Base-by-base conservation (phyloP, 2,329 filamentous ascomycete genomes). In the Alternaria sp. region DNA sequence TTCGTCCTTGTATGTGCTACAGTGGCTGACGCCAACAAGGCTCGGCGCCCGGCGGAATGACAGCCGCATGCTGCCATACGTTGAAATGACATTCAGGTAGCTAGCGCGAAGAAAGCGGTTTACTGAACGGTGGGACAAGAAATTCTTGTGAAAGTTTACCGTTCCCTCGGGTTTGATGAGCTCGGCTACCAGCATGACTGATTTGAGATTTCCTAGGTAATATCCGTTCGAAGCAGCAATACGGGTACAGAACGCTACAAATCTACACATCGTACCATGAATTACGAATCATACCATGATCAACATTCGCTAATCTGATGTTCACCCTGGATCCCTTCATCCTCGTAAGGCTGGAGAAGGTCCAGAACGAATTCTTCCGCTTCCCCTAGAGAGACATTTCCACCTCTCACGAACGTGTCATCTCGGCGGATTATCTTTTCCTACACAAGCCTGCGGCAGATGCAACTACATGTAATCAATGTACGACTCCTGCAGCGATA, bases 381-480 rank as follows among this genome's bases (percentile, higher is more conserved):
- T 30, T 28, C 17, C 21, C 15, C 45, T 36, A 36, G 32, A 36
- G 15, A 36, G 32, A 36, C 32, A 6, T 36, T 23, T 17, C 53
- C 23, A 23, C 40, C 43, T 47, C 12, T 45, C 25, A 32, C 15
- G 40, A 10, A 6, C 25, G 13, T 46, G 25, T 56, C 19, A 46
- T 45, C 2, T 56, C 53, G 43, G 53, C 17, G 26, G 17, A n/a
- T 47, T 47, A 17, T 45, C 15, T n/a, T 26, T 12, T 57, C 46
- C 44, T 47, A 21, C n/a, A 26, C 23, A 23, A 50, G 54, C 59
- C 59, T 32, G 21, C 40, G 59, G 55, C 30, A 59, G 13, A 50
- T 40, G 46, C 12, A 13, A 19, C 26, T 36, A 50, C 36, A 52
- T 15, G 21, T 30, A 59, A 53, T 49, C 45, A 45, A 58, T 23